Percentiles rank a stretch among this genome's conserved stretches.
These are phyloP conservation scores for Fraxinus dipetala DNA, from an alignment of 305 asterid species.

Conservation along the genomic window DNA sequence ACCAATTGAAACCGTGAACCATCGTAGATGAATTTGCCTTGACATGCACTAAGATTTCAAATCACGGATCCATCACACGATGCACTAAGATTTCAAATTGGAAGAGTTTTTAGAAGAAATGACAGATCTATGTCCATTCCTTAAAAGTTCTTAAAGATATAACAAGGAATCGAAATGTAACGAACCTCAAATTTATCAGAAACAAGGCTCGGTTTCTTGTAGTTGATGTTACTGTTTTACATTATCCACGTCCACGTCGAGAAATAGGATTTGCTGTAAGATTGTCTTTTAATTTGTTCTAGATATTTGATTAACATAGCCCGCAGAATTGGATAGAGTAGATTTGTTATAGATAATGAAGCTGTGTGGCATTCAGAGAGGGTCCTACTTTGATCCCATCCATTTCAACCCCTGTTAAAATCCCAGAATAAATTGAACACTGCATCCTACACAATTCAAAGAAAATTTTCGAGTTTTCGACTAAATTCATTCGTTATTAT, in stretches of 20 bases:
- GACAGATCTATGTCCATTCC: background rate
- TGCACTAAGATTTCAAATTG: background rate
- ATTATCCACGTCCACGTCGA: background rate
- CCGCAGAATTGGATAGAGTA: background rate
- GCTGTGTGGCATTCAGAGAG: constrained; percentile 9
- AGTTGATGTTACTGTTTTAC: background rate
- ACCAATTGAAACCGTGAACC: background rate
- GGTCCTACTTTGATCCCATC: constrained; percentile 34
- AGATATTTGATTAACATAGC: background rate
- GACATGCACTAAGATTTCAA: background rate
- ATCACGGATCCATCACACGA: background rate
- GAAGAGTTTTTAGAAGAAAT: background rate
- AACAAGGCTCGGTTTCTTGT: background rate
- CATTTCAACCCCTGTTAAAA: background rate
- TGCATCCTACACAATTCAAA: background rate
- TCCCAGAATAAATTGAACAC: background rate
- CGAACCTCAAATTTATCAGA: background rate
- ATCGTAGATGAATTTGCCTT: background rate
- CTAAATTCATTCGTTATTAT: background rate
- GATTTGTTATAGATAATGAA: background rate
- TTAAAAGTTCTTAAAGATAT: background rate
- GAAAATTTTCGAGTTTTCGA: background rate
- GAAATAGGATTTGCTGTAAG: background rate
- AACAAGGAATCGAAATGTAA: background rate
- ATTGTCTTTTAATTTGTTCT: background rate